Percentiles rank a stretch among this genome's conserved stretches.
phyloP scores from a whole-genome alignment of 768 basidiomycete genomes.

The Coprinellus micaceus region DNA sequence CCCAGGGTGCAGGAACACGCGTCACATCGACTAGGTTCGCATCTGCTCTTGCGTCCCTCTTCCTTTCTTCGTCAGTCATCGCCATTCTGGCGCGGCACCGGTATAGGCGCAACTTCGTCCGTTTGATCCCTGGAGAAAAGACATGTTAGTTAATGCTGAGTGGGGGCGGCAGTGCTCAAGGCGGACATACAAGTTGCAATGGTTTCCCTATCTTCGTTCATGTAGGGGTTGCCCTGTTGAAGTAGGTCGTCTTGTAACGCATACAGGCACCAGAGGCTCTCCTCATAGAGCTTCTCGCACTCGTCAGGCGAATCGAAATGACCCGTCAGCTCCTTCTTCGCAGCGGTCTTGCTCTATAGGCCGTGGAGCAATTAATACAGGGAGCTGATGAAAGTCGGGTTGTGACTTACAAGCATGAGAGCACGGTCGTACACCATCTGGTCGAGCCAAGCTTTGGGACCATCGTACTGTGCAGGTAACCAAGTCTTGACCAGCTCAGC shows the following conservation, averaged over 20 bases:
- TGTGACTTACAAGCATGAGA: slow-evolving; percentile 75
- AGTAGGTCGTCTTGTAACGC: slow-evolving; percentile 86
- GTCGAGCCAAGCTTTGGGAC: slow-evolving; percentile 81
- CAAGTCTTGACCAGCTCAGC: slow-evolving; percentile 86
- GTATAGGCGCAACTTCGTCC: slow-evolving; percentile 79
- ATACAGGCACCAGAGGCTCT: slow-evolving; percentile 90
- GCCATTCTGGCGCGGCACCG: slow-evolving; percentile 73
- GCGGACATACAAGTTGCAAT: slow-evolving; percentile 65
- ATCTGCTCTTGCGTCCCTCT: slow-evolving; percentile 75
- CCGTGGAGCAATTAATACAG: not conserved
- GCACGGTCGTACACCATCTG: slow-evolving; percentile 93
- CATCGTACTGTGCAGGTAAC: slow-evolving; percentile 78
- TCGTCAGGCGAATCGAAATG: slow-evolving; percentile 71
- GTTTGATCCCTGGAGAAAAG: slow-evolving; percentile 64
- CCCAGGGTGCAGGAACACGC: slow-evolving; percentile 71
- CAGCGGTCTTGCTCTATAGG: slow-evolving; percentile 83
- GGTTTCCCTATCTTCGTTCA: slow-evolving; percentile 78
- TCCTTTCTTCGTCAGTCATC: slow-evolving; percentile 69
- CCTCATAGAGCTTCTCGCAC: slow-evolving; percentile 93
- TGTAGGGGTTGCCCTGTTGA: slow-evolving; percentile 77
- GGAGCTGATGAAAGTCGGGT: too few species aligned
- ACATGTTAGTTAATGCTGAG: not conserved
- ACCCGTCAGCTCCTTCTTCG: slow-evolving; percentile 84
- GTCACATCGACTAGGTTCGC: slow-evolving; percentile 75
- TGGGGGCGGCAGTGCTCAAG: not conserved